Evolutionary conservation across 1,284 basidiomycete species (phyloP).

Genomic region (Austroboletus rostrupii): DNA sequence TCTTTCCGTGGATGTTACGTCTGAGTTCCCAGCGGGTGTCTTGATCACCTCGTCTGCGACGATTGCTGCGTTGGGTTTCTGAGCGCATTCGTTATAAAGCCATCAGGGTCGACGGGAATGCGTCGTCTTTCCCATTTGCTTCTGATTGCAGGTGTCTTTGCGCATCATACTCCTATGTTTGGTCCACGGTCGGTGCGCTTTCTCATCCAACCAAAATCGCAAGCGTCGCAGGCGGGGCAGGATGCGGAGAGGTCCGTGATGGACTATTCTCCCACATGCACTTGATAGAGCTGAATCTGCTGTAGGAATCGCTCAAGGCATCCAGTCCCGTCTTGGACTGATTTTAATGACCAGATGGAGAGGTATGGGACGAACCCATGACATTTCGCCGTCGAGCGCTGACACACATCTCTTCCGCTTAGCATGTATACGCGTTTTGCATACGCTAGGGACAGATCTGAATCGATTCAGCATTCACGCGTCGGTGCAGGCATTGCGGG

Average conservation of each 20-base stretch:
- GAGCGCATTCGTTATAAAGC: too few relatives aligned
- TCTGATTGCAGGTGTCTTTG: too few relatives aligned
- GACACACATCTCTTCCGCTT: background rate
- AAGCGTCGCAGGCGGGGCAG: background rate
- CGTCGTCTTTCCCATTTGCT: too few relatives aligned
- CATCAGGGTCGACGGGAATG: too few relatives aligned
- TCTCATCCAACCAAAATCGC: background rate
- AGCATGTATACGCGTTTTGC: conserved; percentile 5
- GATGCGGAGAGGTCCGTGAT: conserved; percentile 11
- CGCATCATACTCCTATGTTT: conserved; percentile 8
- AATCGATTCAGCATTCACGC: background rate
- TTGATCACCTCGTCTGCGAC: background rate
- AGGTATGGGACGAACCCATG: background rate
- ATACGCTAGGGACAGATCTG: background rate
- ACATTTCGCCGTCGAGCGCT: background rate
- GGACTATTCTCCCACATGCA: background rate
- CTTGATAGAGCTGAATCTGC: background rate
- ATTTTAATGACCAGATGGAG: background rate
- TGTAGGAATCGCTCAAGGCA: conserved; percentile 6
- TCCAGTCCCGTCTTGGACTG: conserved; percentile 7
- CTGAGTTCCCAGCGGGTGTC: background rate
- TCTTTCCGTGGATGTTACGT: background rate
- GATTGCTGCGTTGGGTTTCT: background rate
- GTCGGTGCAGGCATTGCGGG: background rate
- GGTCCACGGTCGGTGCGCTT: conserved; percentile 1